Evolutionary conservation across 768 basidiomycete species (phyloP).

Genomic region (Termitomyces sp.): DNA sequence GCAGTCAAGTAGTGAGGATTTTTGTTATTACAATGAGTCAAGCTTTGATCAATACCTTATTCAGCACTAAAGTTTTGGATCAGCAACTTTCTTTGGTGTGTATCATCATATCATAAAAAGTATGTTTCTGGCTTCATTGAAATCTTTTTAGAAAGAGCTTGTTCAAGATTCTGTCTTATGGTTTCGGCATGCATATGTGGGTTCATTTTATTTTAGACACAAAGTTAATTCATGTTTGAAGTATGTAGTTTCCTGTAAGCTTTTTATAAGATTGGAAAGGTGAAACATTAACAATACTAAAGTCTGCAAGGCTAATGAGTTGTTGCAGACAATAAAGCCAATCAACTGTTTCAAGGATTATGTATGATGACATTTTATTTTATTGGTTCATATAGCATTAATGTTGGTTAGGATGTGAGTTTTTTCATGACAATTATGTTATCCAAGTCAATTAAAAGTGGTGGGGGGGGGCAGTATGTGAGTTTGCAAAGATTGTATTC

Average conservation of each 20-base stretch:
- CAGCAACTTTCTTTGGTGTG: not conserved
- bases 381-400: too few species aligned
- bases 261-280: not conserved
- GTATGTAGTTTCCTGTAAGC: not conserved
- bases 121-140: not conserved
- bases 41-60: not conserved
- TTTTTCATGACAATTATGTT: not conserved
- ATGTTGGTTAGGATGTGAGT: not conserved
- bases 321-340: not conserved
- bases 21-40: not conserved
- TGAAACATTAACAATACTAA: not conserved
- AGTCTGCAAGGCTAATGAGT: not conserved
- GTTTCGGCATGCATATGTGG: slow-evolving; percentile 1
- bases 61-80: not conserved
- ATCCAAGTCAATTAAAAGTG: not conserved
- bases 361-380: not conserved
- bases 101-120: not conserved
- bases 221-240: too few species aligned
- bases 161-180: not conserved
- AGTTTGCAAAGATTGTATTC: not conserved
- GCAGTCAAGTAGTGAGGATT: not conserved
- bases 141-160: not conserved
- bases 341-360: not conserved
- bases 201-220: not conserved
- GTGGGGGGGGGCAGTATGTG: not conserved